phyloP scores from a whole-genome alignment of 371 early-diverging fungal genomes.

The Mucor lusitanicus region DNA sequence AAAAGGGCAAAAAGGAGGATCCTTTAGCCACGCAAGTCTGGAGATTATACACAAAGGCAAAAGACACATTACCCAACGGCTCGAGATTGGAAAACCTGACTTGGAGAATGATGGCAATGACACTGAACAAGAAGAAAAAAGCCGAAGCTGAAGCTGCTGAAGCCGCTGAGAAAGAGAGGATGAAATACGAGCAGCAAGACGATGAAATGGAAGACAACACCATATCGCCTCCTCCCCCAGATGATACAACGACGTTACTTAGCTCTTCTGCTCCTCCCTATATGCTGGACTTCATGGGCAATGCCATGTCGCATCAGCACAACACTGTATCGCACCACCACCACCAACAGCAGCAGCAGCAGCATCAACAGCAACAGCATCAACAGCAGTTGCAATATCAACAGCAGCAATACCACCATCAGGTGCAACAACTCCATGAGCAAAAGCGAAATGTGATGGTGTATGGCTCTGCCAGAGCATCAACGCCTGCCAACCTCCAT shows the following conservation, averaged over 20 bases:
- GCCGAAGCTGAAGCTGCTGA: slow-evolving; percentile 13
- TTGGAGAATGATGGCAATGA: slow-evolving; percentile 71
- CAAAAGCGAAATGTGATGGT: slow-evolving; percentile 34
- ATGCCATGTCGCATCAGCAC: slow-evolving; percentile 5
- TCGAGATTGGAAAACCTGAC: slow-evolving; percentile 64
- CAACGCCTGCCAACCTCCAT: slow-evolving; percentile 10
- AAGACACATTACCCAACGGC: slow-evolving; percentile 61
- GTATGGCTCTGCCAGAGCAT: slow-evolving; percentile 35
- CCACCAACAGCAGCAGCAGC: slow-evolving; percentile 7
- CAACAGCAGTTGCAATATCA: not conserved
- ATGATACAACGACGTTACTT: slow-evolving; percentile 27
- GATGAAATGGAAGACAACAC: slow-evolving; percentile 12
- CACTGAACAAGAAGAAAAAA: slow-evolving; percentile 49
- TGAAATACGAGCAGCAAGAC: not conserved
- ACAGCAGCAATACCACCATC: slow-evolving; percentile 5
- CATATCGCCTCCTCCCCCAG: slow-evolving; percentile 25
- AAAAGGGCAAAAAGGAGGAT: slow-evolving; percentile 42
- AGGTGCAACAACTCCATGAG: slow-evolving; percentile 2
- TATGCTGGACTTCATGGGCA: slow-evolving; percentile 30
- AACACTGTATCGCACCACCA: not conserved
- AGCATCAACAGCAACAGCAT: slow-evolving; percentile 8
- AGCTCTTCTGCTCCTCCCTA: slow-evolving; percentile 41
- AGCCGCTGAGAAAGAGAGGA: not conserved
- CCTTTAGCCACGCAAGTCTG: slow-evolving; percentile 62
- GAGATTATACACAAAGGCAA: slow-evolving; percentile 67